These are phyloP conservation scores for Thalia dealbata DNA, from an alignment of 176 grass and related monocot species.

Conservation along the genomic window DNA sequence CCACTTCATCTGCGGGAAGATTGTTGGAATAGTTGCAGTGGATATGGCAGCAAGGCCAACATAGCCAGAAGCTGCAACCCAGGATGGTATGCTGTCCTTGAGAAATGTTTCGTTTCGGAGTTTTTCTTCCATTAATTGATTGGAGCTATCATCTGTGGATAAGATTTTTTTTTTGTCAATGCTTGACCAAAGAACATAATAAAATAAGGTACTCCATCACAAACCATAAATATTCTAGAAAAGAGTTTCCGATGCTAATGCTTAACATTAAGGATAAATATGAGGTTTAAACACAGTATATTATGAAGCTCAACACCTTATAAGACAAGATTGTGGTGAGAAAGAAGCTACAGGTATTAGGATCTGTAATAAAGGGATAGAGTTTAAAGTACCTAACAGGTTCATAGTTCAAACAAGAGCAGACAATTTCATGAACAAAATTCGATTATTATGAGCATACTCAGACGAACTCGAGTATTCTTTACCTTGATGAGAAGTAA, in stretches of 20 bases:
- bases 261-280: background rate
- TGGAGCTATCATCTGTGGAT: constrained; percentile 33
- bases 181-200: background rate
- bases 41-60: constrained; percentile 57
- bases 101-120: constrained; percentile 43
- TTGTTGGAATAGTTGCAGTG: constrained; percentile 48
- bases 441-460: background rate
- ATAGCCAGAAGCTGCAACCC: constrained; percentile 58
- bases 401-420: background rate
- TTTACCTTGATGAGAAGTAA: constrained; percentile 25
- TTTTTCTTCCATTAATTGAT: constrained; percentile 43
- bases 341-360: background rate
- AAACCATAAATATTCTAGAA: background rate
- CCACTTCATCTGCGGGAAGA: constrained; percentile 87
- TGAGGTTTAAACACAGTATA: background rate
- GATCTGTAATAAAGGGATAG: background rate
- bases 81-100: constrained; percentile 67
- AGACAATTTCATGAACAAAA: background rate
- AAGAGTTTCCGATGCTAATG: background rate
- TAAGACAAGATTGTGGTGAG: background rate
- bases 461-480: too few relatives aligned
- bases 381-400: background rate
- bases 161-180: background rate
- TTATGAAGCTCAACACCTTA: background rate
- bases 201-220: background rate